These are phyloP conservation scores for Spizellomyces punctatus DNA, from an alignment of 192 early-diverging fungal genomes.

Conservation along the genomic window DNA sequence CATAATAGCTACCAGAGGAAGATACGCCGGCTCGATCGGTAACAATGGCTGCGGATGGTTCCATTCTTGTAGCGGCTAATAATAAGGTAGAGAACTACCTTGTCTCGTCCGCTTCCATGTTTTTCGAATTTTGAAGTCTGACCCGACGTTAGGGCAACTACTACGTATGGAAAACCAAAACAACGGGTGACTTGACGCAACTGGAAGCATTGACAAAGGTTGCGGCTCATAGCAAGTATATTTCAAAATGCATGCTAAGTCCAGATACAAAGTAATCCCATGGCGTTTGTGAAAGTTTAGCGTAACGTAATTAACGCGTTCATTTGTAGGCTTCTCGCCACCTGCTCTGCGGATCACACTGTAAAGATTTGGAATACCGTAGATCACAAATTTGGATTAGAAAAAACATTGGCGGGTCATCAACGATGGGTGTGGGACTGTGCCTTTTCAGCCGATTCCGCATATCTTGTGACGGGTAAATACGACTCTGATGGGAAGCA, in stretches of 20 bases:
- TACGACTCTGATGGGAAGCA: background rate
- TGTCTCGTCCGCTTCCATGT: conserved; percentile 3
- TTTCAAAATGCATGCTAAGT: conserved; percentile 78
- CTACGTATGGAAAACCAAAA: conserved; percentile 58
- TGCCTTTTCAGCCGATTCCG: conserved; percentile 89
- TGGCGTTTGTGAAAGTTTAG: background rate
- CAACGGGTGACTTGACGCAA: conserved; percentile 49
- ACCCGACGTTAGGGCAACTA: conserved; percentile 60
- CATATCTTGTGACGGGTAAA: conserved; percentile 79
- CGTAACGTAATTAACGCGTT: background rate
- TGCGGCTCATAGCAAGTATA: conserved; percentile 79
- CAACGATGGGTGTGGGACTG: conserved; percentile 93
- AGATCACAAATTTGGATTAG: conserved; percentile 60
- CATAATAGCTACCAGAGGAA: conserved; percentile 68
- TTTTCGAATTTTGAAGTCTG: background rate
- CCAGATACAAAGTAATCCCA: conserved; percentile 74
- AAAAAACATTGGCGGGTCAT: conserved; percentile 79
- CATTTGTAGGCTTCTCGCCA: conserved; percentile 64
- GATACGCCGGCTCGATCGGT: conserved; percentile 81
- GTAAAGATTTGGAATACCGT: conserved; percentile 78
- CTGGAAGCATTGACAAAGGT: conserved; percentile 73
- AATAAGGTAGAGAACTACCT: conserved; percentile 71
- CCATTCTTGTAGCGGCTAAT: conserved; percentile 80
- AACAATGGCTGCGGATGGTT: conserved; percentile 79
- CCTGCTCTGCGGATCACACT: conserved; percentile 85